Percentiles rank a stretch among this genome's conserved stretches.
Conservation (phyloP, 345 rosid species). For the Euclidium syriacum region DNA sequence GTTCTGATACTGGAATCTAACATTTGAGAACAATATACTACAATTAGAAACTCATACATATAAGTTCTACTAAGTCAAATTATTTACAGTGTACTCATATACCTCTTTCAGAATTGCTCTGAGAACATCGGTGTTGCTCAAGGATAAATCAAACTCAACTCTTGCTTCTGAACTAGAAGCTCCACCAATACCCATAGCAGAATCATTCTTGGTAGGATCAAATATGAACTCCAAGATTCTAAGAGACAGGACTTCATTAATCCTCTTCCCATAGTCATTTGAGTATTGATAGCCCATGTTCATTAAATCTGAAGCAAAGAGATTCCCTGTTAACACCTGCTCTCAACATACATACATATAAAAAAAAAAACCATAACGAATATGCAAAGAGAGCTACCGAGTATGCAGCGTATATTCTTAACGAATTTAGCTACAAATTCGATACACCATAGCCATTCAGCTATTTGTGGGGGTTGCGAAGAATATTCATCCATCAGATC, state of each 20-base stretch:
- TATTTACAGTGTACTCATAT: neutral
- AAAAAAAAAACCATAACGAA: neutral
- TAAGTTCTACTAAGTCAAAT: neutral
- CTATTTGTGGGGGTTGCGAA: slow-evolving; percentile 20
- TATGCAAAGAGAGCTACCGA: slow-evolving; percentile 7
- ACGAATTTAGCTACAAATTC: slow-evolving; percentile 26
- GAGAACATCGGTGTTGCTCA: slow-evolving; percentile 14
- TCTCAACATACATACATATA: slow-evolving; percentile 9
- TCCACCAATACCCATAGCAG: neutral
- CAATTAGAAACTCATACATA: neutral
- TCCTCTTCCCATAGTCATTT: slow-evolving; percentile 21
- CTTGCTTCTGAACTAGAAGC: slow-evolving; percentile 5
- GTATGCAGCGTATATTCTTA: slow-evolving; percentile 19
- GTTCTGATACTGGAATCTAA: slow-evolving; percentile 24
- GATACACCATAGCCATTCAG: slow-evolving; percentile 30
- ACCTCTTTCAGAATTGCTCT: slow-evolving; percentile 27
- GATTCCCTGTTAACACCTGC: neutral
- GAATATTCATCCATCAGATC: slow-evolving; percentile 14
- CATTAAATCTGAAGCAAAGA: slow-evolving; percentile 22
- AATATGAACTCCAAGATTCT: slow-evolving; percentile 28
- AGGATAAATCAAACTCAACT: slow-evolving; percentile 23
- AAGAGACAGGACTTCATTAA: slow-evolving; percentile 25
- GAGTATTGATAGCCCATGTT: slow-evolving; percentile 17
- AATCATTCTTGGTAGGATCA: slow-evolving; percentile 9
- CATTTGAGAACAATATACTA: neutral